Evolutionary conservation across 345 rosid species (phyloP).

Genomic region (Sisymbrium altissimum): DNA sequence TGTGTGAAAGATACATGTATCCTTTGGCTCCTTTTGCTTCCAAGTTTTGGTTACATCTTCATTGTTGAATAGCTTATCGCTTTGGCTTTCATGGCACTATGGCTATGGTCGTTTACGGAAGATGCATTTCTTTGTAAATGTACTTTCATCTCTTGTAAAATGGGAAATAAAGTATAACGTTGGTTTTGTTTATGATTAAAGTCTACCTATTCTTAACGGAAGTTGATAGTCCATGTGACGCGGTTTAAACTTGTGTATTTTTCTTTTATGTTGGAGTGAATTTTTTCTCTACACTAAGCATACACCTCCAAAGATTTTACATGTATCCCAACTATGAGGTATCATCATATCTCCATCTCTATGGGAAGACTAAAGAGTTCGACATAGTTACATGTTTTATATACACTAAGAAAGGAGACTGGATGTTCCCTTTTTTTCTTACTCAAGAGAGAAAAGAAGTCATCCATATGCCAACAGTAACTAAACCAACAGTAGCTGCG

Average conservation of each 20-base stretch:
- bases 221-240: not conserved
- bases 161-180: not conserved
- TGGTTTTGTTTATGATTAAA: not conserved
- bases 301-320: constrained; percentile 2
- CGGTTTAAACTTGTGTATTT: not conserved
- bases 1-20: not conserved
- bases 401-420: constrained; percentile 20
- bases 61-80: not conserved
- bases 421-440: not conserved
- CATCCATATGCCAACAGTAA: constrained; percentile 79
- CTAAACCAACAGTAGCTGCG: constrained; percentile 66
- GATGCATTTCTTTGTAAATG: not conserved
- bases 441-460: constrained; percentile 48
- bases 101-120: not conserved
- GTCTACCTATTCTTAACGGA: not conserved
- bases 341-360: constrained; percentile 19
- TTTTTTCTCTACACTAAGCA: not conserved
- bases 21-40: not conserved
- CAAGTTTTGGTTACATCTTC: constrained; percentile 7
- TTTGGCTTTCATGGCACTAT: not conserved
- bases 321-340: constrained; percentile 19
- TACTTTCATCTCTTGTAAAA: not conserved
- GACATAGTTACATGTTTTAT: constrained; percentile 21
- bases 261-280: not conserved
- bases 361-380: constrained; percentile 10